Base-by-base conservation (phyloP, 345 rosid species). In the Brassica cretica region DNA sequence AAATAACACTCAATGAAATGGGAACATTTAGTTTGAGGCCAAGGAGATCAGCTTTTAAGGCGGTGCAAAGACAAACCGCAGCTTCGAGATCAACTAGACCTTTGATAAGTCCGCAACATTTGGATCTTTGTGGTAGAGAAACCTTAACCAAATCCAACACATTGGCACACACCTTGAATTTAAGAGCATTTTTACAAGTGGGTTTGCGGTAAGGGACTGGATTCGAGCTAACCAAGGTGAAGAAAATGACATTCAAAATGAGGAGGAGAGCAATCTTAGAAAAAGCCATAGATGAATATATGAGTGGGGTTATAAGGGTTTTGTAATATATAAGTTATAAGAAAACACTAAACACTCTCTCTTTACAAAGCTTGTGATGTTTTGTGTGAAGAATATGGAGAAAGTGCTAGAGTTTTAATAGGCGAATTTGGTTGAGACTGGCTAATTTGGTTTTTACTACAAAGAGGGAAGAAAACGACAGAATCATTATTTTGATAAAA, bases 151-250 rank as follows among this genome's bases (percentile, higher is more conserved):
- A 70, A 53, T 70, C 2, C 59, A 77, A 70, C 19, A 77, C 59
- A 64, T 70, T 77, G 5, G 75, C 75, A 35, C 80, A 77, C 6
- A 64, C 80, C 56, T 51, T 64, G 10, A 70, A 64, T 53, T 64
- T 77, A 9, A 77, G 32, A 70, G 75, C 56, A 30, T 63, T 27
- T 44, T 44, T 44, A 64, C 80, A 77, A 21, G 65, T 70, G 11
- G 9, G 44, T 35, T 53, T 70, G 9, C n/a, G 51, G 10, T 2
- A 44, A 11, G 19, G 69, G 32, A 76, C 75, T 0, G 29, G 24
- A 15, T 19, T n/a, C 2, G 75, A 76, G 75, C 80, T 76, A 8
- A 51, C 80, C 7, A 76, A 62, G 49, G 75, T 51, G 75, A 76
- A 70, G 75, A 70, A 76, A 15, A 76, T 51, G 18, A 70, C 65